Evolutionary conservation across 139 green algal species (phyloP), one percentile per base, ranked within the genome.

Genomic region (Coccomyxa sp.): DNA sequence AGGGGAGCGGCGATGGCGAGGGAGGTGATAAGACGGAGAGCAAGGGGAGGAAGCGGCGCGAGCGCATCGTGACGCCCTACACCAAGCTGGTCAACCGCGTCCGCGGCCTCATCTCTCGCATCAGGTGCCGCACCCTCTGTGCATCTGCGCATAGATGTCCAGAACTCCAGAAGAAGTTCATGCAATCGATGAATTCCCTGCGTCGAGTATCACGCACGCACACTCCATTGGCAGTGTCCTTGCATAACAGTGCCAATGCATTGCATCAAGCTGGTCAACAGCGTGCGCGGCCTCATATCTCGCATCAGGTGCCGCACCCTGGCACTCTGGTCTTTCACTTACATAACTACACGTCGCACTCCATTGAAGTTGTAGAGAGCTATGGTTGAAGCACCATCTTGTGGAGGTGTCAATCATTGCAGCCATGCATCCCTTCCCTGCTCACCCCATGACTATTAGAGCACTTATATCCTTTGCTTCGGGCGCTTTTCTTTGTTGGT

Each of bases 251-350:
- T 68, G 60, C 60, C 14, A 16, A 68, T 68, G 60, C 60, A 68
- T n/a, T n/a, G n/a, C 30, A 31, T 16, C 13, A 58, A 59, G 17
- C 76, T 80, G 76, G 76, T 90, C 18, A 76, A 59, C 23, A 85
- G 90, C 13, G 81, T 91, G 27, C 85, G 85, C 38, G 60, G 60
- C 31, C 88, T 90, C 85, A 63, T 93, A 13, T 87, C 86, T 27
- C 84, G 87, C 38, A 85, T 93, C 10, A 75, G 84, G 79, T 79
- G n/a, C 3, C 77, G 18, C 23, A 17, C 75, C 13, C 30, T 59
- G n/a, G n/a, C n/a, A n/a, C n/a, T n/a, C n/a, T n/a, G n/a, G n/a
- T n/a, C n/a, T n/a, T n/a, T n/a, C n/a, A n/a, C n/a, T n/a, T n/a
- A n/a, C n/a, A n/a, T n/a, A n/a, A n/a, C n/a, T n/a, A n/a, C n/a